Conservation (phyloP, 352 stramenopile species). For the Phytophthora cryptogea region DNA sequence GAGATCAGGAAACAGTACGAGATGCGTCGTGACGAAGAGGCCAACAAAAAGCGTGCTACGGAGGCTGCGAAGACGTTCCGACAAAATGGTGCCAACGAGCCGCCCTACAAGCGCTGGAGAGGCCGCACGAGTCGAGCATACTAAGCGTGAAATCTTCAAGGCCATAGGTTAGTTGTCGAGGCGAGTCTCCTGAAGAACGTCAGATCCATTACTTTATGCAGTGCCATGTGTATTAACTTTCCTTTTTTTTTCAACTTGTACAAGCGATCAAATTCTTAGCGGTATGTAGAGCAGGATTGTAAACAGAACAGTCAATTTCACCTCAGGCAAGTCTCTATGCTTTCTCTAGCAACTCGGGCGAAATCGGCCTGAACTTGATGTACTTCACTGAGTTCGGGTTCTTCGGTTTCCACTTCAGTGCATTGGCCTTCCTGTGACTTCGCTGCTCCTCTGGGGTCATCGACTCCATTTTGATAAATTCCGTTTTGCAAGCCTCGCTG, state of each 20-base stretch:
- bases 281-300: no score
- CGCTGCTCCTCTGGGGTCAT: slow-evolving; percentile 59
- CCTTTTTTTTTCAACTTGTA: no score
- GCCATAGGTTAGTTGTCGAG: slow-evolving; percentile 24
- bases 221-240: neutral
- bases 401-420: slow-evolving; percentile 50
- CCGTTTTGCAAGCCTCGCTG: slow-evolving; percentile 51
- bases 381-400: slow-evolving; percentile 68
- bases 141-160: slow-evolving; percentile 16
- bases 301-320: no score
- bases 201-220: slow-evolving; percentile 1
- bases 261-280: no score
- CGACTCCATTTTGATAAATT: slow-evolving; percentile 54
- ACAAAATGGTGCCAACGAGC: slow-evolving; percentile 37
- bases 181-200: slow-evolving; percentile 19
- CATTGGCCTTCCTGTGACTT: slow-evolving; percentile 61
- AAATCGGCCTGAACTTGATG: slow-evolving; percentile 54
- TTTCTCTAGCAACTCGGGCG: slow-evolving; percentile 23
- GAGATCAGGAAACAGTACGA: slow-evolving; percentile 69
- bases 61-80: slow-evolving; percentile 29
- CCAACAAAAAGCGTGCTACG: slow-evolving; percentile 48
- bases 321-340: slow-evolving; percentile 7
- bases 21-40: slow-evolving; percentile 59
- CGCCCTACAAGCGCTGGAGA: slow-evolving; percentile 67
- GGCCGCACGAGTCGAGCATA: slow-evolving; percentile 47